Base-by-base conservation (phyloP, 352 stramenopile genomes). In the Phytophthora lateralis region DNA sequence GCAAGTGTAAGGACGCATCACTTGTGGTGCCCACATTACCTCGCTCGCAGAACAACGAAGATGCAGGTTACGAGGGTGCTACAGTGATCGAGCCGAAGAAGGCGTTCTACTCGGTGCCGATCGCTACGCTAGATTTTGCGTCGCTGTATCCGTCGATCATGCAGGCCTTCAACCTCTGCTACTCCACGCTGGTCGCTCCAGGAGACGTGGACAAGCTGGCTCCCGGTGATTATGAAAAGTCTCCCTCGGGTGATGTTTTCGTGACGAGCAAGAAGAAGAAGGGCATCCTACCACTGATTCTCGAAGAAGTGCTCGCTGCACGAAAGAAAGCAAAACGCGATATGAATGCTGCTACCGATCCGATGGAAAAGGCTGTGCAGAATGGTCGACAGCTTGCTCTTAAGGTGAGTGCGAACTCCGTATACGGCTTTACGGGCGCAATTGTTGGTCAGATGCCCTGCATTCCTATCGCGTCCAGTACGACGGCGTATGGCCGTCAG, bases 71-170 rank as follows among this genome's bases (percentile, higher is more conserved):
- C 72, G 97, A 99, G 80, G 98, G 98, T 41, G 98, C 98, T 26
- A 99, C 97, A 0, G 98, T 99, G 8, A 98, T 99, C 73, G 98
- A 99, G 44, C 98, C 98, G 1, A 98, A 98, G 73, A 99, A 99
- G 67, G 97, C 88, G 3, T 99, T 98, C 71, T 99, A 99, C 79
- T 85, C 98, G 45, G 95, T 98, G 43, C 98, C 98, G 10, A 99
- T 99, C 71, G 97, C 97, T 15, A 99, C 98, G 41, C 73, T 99
- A 48, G 98, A 99, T 93, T 99, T 99, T 78, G 97, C 98, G 10
- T 99, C 97, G n/a, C 83, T 99, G 62, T 99, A 99, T 71, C 98
- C 98, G 43, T 99, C 96, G 46, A 99, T 99, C 75, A 99, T 99
- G 97, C 97, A 99, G 69, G 97, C 97, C 7, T 98, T 99, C 78